These are phyloP conservation scores for Verticillium zaregamsianum DNA, from an alignment of 2,329 filamentous ascomycete species.

Conservation along the genomic window DNA sequence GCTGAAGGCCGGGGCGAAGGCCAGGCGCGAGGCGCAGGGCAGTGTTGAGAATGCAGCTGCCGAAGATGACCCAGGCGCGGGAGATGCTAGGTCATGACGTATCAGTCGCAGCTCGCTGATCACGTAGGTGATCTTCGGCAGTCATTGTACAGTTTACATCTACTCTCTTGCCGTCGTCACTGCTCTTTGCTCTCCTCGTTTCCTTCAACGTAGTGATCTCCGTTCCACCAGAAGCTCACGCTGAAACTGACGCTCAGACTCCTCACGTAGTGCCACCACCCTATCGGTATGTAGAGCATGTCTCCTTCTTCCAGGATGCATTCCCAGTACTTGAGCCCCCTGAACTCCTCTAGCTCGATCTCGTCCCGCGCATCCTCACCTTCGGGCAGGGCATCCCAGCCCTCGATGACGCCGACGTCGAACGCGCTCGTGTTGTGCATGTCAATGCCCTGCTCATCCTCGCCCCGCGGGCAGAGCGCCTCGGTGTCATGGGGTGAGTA, in stretches of 20 bases:
- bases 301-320: conserved; percentile 78
- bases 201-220: conserved; percentile 1
- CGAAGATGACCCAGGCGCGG: background rate
- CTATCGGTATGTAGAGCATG: conserved; percentile 81
- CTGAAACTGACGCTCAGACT: conserved; percentile 85
- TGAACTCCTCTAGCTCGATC: conserved; percentile 44
- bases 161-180: background rate
- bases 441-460: conserved; percentile 67
- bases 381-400: conserved; percentile 42
- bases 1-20: conserved; percentile 58
- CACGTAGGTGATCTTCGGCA: background rate
- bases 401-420: conserved; percentile 69
- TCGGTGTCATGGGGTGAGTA: conserved; percentile 65
- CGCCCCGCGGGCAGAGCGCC: conserved; percentile 58
- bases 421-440: conserved; percentile 88
- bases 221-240: conserved; percentile 94
- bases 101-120: background rate
- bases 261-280: conserved; percentile 98
- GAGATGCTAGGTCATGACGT: background rate
- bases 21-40: conserved; percentile 41
- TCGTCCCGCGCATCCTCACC: conserved; percentile 21
- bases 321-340: conserved; percentile 64
- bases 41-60: conserved; percentile 26
- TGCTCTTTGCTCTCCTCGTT: background rate
- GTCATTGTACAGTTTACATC: background rate